phyloP scores from a whole-genome alignment of 2,329 filamentous ascomycete genomes.

The Clonostachys rosea region DNA sequence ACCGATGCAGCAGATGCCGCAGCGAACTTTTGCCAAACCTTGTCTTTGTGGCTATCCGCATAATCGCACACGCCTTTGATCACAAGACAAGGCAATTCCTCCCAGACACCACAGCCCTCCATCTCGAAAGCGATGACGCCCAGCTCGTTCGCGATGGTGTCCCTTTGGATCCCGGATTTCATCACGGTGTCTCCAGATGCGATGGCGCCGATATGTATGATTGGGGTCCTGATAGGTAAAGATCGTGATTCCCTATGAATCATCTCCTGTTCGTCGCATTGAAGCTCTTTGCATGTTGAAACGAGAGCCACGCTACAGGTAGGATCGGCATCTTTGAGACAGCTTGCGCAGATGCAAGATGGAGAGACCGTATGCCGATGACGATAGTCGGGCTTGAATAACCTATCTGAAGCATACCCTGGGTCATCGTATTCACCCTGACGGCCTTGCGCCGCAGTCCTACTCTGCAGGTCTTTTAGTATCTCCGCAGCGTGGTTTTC shows the following conservation, averaged over 20 bases:
- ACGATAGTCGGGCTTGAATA: constrained; percentile 9
- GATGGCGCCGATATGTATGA: background rate
- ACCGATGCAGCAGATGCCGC: constrained; percentile 26
- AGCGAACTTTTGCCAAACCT: constrained; percentile 29
- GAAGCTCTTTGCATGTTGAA: constrained; percentile 15
- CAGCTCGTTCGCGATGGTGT: background rate
- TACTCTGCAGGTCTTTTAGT: constrained; percentile 1
- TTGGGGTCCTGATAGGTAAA: constrained; percentile 1
- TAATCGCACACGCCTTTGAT: constrained; percentile 32
- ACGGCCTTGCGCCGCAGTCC: background rate
- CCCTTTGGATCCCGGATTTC: background rate
- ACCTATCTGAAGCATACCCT: constrained; percentile 5
- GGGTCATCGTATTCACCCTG: constrained; percentile 4
- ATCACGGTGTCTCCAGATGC: constrained; percentile 1
- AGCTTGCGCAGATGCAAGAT: background rate
- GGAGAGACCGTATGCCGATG: constrained; percentile 13
- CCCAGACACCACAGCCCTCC: constrained; percentile 23
- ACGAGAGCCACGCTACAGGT: constrained; percentile 13
- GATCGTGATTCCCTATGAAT: constrained; percentile 2
- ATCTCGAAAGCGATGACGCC: constrained; percentile 17
- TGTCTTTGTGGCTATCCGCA: constrained; percentile 13
- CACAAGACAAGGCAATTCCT: constrained; percentile 24
- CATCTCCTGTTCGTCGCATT: constrained; percentile 12
- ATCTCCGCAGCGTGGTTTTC: constrained; percentile 1
- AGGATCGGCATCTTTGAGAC: background rate